phyloP scores from a whole-genome alignment of 495 filamentous ascomycete species.

The Cladorrhinum samala region DNA sequence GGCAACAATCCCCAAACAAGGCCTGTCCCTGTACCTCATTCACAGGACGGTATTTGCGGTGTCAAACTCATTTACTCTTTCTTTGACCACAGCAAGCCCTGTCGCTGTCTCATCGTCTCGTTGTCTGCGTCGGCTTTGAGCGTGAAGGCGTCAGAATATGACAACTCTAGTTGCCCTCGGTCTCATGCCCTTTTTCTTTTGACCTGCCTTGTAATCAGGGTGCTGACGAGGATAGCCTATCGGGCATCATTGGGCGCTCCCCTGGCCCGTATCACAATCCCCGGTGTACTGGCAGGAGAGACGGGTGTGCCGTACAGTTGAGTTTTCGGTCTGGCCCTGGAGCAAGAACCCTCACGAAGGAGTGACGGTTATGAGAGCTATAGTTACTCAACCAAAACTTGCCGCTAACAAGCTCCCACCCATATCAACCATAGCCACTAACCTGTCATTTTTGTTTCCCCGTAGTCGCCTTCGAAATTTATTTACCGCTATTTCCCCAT shows the following conservation, averaged over 20 bases:
- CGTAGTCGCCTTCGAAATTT: slow-evolving; percentile 1
- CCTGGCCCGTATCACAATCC: neutral
- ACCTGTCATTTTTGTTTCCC: neutral
- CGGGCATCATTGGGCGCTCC: neutral
- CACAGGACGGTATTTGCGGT: slow-evolving; percentile 39
- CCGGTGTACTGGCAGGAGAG: neutral
- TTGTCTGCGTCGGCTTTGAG: neutral
- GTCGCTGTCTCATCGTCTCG: slow-evolving; percentile 22
- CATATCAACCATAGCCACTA: neutral
- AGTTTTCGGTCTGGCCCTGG: neutral
- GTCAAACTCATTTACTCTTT: slow-evolving; percentile 44
- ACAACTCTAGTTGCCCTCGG: slow-evolving; percentile 35
- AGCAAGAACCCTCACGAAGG: neutral
- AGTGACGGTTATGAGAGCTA: neutral
- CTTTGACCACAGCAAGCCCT: too few species aligned
- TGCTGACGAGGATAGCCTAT: neutral
- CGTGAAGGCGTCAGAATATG: slow-evolving; percentile 6
- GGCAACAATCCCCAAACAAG: slow-evolving; percentile 40
- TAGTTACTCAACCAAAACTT: neutral
- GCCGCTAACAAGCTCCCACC: neutral
- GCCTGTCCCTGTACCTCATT: slow-evolving; percentile 38
- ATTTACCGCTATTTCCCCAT: slow-evolving; percentile 21
- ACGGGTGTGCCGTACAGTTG: neutral
- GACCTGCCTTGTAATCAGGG: neutral
- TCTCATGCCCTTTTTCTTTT: slow-evolving; percentile 3